phyloP scores from a whole-genome alignment of 345 rosid genomes.

The Linum tenue region DNA sequence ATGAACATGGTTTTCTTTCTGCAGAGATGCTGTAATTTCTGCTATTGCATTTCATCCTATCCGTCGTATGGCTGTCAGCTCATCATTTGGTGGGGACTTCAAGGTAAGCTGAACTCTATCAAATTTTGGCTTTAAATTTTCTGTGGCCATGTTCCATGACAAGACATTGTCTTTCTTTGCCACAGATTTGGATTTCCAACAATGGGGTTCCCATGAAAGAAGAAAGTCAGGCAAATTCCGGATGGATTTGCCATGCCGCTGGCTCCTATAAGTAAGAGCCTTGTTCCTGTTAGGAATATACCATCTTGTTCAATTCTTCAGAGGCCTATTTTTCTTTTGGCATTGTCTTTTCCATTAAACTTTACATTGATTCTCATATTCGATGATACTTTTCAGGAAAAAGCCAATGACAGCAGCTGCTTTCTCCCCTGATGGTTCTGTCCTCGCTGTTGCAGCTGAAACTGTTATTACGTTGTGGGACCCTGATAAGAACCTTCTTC shows the following conservation, averaged over 20 bases:
- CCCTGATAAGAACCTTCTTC: slow-evolving; percentile 63
- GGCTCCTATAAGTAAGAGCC: slow-evolving; percentile 77
- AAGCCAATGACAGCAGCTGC: slow-evolving; percentile 88
- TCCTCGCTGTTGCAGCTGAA: slow-evolving; percentile 94
- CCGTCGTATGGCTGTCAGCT: slow-evolving; percentile 58
- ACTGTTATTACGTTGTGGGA: slow-evolving; percentile 86
- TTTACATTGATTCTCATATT: slow-evolving; percentile 2
- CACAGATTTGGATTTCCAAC: slow-evolving; percentile 69
- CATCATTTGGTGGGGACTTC: slow-evolving; percentile 86
- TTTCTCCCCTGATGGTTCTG: slow-evolving; percentile 91
- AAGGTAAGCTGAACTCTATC: slow-evolving; percentile 45
- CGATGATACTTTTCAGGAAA: slow-evolving; percentile 40
- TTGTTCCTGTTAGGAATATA: slow-evolving; percentile 3
- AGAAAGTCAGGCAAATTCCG: slow-evolving; percentile 30
- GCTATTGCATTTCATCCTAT: slow-evolving; percentile 72
- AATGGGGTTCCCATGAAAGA: slow-evolving; percentile 33
- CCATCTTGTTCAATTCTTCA: neutral
- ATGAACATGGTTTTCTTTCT: slow-evolving; percentile 1
- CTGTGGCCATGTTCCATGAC: neutral
- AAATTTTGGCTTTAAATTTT: slow-evolving; percentile 3
- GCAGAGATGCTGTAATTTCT: slow-evolving; percentile 77
- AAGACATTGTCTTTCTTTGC: slow-evolving; percentile 5
- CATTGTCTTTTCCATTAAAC: neutral
- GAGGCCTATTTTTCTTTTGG: neutral
- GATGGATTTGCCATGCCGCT: slow-evolving; percentile 87